Evolutionary conservation across 495 filamentous ascomycete species (phyloP).

Genomic region (Beverwykella pulmonaria): DNA sequence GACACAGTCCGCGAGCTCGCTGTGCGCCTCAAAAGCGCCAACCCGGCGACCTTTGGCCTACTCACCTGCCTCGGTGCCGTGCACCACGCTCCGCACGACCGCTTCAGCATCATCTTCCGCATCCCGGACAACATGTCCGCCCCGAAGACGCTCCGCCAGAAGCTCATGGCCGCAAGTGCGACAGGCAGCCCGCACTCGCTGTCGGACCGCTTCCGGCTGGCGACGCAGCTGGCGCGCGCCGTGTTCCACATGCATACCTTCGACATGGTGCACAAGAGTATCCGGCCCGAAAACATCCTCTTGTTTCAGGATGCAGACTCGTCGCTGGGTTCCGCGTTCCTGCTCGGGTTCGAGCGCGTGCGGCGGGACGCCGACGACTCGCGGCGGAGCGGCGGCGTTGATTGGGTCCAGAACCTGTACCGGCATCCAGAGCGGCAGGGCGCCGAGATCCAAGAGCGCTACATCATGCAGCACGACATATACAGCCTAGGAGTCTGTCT

Average conservation of each 20-base stretch:
- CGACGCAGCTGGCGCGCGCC: slow-evolving; percentile 50
- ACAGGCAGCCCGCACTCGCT: slow-evolving; percentile 29
- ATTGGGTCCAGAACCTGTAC: slow-evolving; percentile 57
- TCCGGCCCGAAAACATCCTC: slow-evolving; percentile 58
- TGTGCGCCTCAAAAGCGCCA: background rate
- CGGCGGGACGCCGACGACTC: slow-evolving; percentile 50
- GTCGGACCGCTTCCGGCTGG: slow-evolving; percentile 46
- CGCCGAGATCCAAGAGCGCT: slow-evolving; percentile 44
- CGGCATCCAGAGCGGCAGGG: slow-evolving; percentile 60
- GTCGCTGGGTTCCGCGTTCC: slow-evolving; percentile 42
- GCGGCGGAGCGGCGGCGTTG: slow-evolving; percentile 46
- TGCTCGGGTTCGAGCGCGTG: slow-evolving; percentile 58
- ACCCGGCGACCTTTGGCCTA: background rate
- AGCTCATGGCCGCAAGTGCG: slow-evolving; percentile 4
- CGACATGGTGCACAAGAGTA: slow-evolving; percentile 61
- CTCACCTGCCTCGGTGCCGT: background rate
- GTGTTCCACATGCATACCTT: slow-evolving; percentile 57
- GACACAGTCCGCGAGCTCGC: background rate
- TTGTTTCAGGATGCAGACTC: slow-evolving; percentile 44
- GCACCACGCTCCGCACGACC: background rate
- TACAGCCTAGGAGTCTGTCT: slow-evolving; percentile 66
- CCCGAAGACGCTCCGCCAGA: background rate
- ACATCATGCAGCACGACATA: slow-evolving; percentile 66
- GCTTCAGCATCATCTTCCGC: slow-evolving; percentile 6
- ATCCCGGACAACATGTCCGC: background rate